phyloP scores from a whole-genome alignment of 345 rosid genomes.

The Euphorbia tirucalli region DNA sequence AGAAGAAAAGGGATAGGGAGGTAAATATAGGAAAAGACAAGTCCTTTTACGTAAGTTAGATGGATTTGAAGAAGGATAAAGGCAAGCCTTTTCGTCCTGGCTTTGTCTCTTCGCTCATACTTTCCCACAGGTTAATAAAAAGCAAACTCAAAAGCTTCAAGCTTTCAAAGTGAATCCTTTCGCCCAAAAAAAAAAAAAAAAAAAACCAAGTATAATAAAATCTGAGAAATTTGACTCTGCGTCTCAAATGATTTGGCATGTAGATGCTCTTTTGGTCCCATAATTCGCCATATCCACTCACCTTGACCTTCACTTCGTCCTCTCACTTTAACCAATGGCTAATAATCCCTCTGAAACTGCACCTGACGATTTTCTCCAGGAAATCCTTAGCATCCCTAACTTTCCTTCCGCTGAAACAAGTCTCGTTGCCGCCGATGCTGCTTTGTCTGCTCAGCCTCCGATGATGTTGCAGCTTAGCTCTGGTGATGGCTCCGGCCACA shows the following conservation, averaged over 20 bases:
- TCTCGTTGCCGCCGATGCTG: constrained; percentile 46
- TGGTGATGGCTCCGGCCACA: constrained; percentile 60
- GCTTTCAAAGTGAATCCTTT: neutral
- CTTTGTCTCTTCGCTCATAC: neutral
- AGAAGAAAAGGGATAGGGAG: neutral
- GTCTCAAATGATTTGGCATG: constrained; percentile 31
- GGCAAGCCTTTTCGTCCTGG: neutral
- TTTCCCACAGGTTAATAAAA: neutral
- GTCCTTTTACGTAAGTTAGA: constrained; percentile 2
- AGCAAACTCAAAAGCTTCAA: neutral
- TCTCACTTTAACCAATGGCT: constrained; percentile 53
- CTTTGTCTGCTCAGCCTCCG: constrained; percentile 47
- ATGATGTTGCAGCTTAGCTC: constrained; percentile 92
- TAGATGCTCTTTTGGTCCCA: constrained; percentile 28
- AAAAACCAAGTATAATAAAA: too few relatives aligned
- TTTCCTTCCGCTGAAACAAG: constrained; percentile 60
- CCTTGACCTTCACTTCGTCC: constrained; percentile 18
- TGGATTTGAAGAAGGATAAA: constrained; percentile 16
- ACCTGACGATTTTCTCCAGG: constrained; percentile 87
- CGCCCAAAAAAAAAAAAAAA: neutral
- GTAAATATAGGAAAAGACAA: neutral
- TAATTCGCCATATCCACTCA: constrained; percentile 28
- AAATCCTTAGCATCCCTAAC: constrained; percentile 72
- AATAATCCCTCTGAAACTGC: constrained; percentile 66
- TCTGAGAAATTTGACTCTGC: too few relatives aligned